phyloP scores from a whole-genome alignment of 1,284 basidiomycete genomes.

The Cryptococcus sp. region DNA sequence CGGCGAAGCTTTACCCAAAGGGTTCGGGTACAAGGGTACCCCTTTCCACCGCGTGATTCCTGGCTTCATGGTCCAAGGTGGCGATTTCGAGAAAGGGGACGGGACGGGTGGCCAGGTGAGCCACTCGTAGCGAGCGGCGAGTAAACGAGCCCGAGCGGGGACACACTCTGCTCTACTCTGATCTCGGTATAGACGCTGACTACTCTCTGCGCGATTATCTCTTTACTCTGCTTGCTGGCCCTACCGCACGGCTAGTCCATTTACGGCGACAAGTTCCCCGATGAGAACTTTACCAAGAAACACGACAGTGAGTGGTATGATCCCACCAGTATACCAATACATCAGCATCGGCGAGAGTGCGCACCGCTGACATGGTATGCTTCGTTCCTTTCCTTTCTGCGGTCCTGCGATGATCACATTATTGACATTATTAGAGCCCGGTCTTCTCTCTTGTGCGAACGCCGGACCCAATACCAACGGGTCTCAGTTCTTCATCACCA shows the following conservation, averaged over 20 bases:
- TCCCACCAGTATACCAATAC: neutral
- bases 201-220: too few species aligned
- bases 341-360: neutral
- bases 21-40: slow-evolving; percentile 68
- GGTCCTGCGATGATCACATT: too few species aligned
- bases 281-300: slow-evolving; percentile 82
- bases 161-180: neutral
- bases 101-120: slow-evolving; percentile 58
- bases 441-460: slow-evolving; percentile 73
- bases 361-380: neutral
- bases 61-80: slow-evolving; percentile 66
- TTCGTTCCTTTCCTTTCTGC: too few species aligned
- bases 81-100: slow-evolving; percentile 66
- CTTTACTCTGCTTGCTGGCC: too few species aligned
- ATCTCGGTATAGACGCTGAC: too few species aligned
- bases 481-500: slow-evolving; percentile 66
- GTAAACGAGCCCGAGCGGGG: neutral
- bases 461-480: slow-evolving; percentile 58
- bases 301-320: slow-evolving; percentile 61
- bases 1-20: slow-evolving; percentile 44
- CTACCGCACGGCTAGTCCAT: slow-evolving; percentile 7
- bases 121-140: too few species aligned
- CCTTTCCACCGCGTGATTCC: slow-evolving; percentile 69
- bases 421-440: slow-evolving; percentile 27
- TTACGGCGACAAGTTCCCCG: slow-evolving; percentile 40